phyloP scores from a whole-genome alignment of 208 protist species.

The Trypanosomatidae sp. region DNA sequence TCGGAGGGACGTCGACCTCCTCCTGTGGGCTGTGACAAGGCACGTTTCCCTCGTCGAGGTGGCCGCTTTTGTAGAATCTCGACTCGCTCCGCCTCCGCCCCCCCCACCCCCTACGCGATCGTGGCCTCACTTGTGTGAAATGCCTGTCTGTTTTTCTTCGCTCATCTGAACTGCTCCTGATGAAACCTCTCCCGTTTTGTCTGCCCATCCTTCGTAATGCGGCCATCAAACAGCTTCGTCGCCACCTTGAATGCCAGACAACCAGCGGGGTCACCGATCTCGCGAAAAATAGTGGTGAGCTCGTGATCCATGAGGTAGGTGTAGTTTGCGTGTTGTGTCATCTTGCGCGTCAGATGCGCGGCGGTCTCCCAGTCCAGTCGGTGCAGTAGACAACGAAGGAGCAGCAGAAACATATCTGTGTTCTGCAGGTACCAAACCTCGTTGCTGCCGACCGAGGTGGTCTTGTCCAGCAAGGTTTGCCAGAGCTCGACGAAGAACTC shows the following conservation, averaged over 20 bases:
- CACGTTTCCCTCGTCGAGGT: background rate
- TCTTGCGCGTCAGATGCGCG: constrained; percentile 70
- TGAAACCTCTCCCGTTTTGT: constrained; percentile 49
- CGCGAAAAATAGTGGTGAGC: constrained; percentile 73
- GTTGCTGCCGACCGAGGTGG: constrained; percentile 38
- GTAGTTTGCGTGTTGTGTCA: constrained; percentile 70
- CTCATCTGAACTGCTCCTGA: constrained; percentile 31
- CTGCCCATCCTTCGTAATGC: constrained; percentile 78
- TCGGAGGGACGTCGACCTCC: background rate
- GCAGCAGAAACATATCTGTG: constrained; percentile 80
- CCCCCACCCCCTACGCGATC: background rate
- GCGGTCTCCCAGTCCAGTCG: constrained; percentile 88
- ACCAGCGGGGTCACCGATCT: constrained; percentile 84
- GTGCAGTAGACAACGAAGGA: constrained; percentile 80
- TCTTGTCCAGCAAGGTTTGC: constrained; percentile 64
- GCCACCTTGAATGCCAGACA: constrained; percentile 88
- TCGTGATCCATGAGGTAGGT: constrained; percentile 89
- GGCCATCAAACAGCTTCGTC: constrained; percentile 86
- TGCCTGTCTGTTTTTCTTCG: background rate
- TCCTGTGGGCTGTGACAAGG: background rate
- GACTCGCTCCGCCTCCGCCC: background rate
- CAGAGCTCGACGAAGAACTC: constrained; percentile 87
- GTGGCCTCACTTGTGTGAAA: background rate
- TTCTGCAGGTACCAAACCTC: constrained; percentile 85
- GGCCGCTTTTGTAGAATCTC: background rate